Base-by-base conservation (phyloP, 495 filamentous ascomycete species). In the Pyrenula aspistea region DNA sequence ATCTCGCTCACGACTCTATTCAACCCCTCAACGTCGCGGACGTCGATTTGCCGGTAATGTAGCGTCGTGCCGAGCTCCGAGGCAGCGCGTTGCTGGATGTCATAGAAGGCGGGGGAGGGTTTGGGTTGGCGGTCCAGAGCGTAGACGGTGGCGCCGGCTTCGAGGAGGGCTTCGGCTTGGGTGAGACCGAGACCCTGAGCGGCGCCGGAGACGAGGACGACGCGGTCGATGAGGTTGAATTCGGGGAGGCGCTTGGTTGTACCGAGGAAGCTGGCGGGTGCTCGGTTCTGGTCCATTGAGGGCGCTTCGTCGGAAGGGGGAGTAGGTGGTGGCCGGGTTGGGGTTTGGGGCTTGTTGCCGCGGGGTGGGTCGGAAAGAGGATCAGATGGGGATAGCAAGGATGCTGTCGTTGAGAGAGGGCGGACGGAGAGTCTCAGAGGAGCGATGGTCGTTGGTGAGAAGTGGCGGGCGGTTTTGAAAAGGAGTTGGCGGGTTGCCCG, bases 11-110 rank as follows among this genome's bases (percentile, higher is more conserved):
- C 73, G 24, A 87, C 78, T 36, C 72, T 70, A 65, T 89, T 84
- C 24, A 96, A 74, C 4, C 77, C 69, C 21, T 77, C 71, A 22
- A 84, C 84, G 65, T 91, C 82, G n/a, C 88, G 85, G 22, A 95
- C 89, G 65, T 95, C 89, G 56, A 93, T 84, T 58, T 83, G 84
- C 65, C 86, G 86, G 73, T 95, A 94, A 58, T 81, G 72, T 31
- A 95, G 66, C 49, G 80, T 78, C 20, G 87, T 86, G 47, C 80
- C 82, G 10, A 94, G 76, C 60, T 86, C 82, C 42, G 77, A 65
- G 3, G 67, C 71, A 3, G 88, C 88, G 51, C 84, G 77, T 59
- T 77, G 72, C 51, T 84, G 83, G 49, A 92, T 78, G 20, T 66
- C 67, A 22, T 73, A 73, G 62, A 90, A 91, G 25, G 81, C 74